Evolutionary conservation across 2,329 filamentous ascomycete species (phyloP).

Genomic region (Anisogramma anomala): DNA sequence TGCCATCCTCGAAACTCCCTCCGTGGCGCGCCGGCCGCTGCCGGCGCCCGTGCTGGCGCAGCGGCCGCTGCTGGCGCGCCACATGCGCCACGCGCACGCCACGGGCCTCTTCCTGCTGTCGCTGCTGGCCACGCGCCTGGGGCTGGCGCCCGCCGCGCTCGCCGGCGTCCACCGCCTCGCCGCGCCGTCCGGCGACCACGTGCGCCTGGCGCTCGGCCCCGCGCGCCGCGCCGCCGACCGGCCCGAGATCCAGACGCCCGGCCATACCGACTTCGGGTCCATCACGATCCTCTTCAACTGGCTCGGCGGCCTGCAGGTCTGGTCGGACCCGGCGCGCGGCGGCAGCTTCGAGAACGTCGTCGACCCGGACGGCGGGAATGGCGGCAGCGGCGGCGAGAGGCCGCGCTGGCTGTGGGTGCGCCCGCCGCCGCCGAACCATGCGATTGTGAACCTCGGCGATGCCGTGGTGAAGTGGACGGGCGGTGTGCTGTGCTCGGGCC

Average conservation of each 20-base stretch:
- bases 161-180: slow-evolving; percentile 10
- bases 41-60: slow-evolving; percentile 8
- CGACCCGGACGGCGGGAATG: slow-evolving; percentile 7
- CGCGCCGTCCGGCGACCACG: slow-evolving; percentile 14
- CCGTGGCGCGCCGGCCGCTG: slow-evolving; percentile 9
- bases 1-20: slow-evolving; percentile 13
- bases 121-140: slow-evolving; percentile 6
- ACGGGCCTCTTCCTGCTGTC: slow-evolving; percentile 11
- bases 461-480: slow-evolving; percentile 25
- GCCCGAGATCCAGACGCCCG: slow-evolving; percentile 13
- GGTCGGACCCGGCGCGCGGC: slow-evolving; percentile 12
- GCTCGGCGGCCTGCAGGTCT: slow-evolving; percentile 28
- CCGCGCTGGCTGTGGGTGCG: slow-evolving; percentile 24
- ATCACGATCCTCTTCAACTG: slow-evolving; percentile 29
- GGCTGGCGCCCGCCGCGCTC: slow-evolving; percentile 7
- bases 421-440: slow-evolving; percentile 22
- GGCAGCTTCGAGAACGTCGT: slow-evolving; percentile 10
- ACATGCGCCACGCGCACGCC: slow-evolving; percentile 9
- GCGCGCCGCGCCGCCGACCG: slow-evolving; percentile 7
- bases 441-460: slow-evolving; percentile 28
- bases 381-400: neutral
- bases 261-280: slow-evolving; percentile 28
- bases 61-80: slow-evolving; percentile 8
- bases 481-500: slow-evolving; percentile 22
- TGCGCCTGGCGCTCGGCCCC: slow-evolving; percentile 13